Evolutionary conservation across 345 rosid species (phyloP), one percentile per base, ranked within the genome.

Genomic region (Eucalyptus sideroxylon): DNA sequence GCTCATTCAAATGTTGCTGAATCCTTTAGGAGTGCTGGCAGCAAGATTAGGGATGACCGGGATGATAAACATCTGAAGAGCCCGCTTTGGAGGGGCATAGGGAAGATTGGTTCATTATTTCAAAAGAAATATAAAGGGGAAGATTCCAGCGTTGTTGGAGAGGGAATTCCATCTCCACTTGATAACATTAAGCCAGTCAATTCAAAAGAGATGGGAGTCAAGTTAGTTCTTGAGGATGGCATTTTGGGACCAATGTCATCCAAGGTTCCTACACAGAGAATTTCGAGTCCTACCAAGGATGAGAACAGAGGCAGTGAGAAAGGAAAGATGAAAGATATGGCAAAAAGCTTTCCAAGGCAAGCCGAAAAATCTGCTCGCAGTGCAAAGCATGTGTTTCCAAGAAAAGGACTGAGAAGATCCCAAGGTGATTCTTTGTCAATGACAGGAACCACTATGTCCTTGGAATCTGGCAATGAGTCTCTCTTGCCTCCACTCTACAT

Each of bases 321-420:
- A 92, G 94, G 94, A 91, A 91, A 94, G 56, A 72, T 91, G 91
- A 96, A 94, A 90, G 95, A 88, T 55, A 92, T 88, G 91, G 95
- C 96, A 30, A 95, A 93, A 91, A 92, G 93, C 89, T 81, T 96
- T 47, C 51, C 94, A 44, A 96, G 92, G 89, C 95, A 92, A n/a
- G 96, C 96, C 37, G 96, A 86, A 89, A 95, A 94, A 51, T 94
- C 94, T 90, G 96, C 96, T 89, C 92, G 92, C 55, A 80, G 88
- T 82, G 19, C 94, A 80, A 97, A 94, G 91, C 93, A 96, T 86
- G 94, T 81, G 4, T 90, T 97, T 89, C 95, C 98, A 24, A 93
- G 91, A n/a, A 97, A 94, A 94, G 95, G 96, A 59, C 95, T 97
- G 45, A 92, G 88, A 89, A 93, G 88, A 86, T 88, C 91, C 50